Percentiles rank a stretch among this genome's conserved stretches.
Conservation (phyloP, 805 yeast species). For the Zygotorulaspora danielsina region DNA sequence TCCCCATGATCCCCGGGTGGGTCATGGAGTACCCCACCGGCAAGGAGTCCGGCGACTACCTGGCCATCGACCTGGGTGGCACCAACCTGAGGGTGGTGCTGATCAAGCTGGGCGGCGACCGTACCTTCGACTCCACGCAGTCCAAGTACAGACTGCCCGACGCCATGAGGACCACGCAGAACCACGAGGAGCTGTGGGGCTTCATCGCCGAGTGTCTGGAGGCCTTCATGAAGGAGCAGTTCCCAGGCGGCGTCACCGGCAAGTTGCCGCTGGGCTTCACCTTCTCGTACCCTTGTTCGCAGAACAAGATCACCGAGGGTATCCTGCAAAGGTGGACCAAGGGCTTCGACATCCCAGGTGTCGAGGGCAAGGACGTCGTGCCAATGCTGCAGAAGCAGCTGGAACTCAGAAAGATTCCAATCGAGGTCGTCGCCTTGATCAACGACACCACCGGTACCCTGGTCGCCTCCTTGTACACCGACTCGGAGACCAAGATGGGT, state of each 20-base stretch:
- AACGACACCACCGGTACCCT: slow-evolving; percentile 97
- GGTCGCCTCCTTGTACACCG: slow-evolving; percentile 91
- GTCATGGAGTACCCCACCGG: slow-evolving; percentile 93
- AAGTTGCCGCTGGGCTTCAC: slow-evolving; percentile 87
- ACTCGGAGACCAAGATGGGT: slow-evolving; percentile 87
- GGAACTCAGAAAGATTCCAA: slow-evolving; percentile 60
- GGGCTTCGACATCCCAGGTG: slow-evolving; percentile 90
- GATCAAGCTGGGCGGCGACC: slow-evolving; percentile 77
- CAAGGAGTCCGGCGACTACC: slow-evolving; percentile 77
- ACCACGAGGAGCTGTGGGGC: slow-evolving; percentile 68
- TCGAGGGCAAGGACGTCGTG: slow-evolving; percentile 92
- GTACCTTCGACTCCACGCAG: slow-evolving; percentile 81
- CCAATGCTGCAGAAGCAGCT: slow-evolving; percentile 83
- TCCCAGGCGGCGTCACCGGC: slow-evolving; percentile 61
- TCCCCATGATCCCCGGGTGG: slow-evolving; percentile 98
- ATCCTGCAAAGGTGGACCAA: slow-evolving; percentile 94
- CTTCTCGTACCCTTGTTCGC: slow-evolving; percentile 87
- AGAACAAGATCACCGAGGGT: slow-evolving; percentile 79
- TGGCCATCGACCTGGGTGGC: slow-evolving; percentile 96
- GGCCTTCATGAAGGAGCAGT: slow-evolving; percentile 59
- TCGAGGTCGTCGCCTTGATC: slow-evolving; percentile 84
- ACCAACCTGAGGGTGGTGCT: slow-evolving; percentile 91
- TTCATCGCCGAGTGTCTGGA: slow-evolving; percentile 82
- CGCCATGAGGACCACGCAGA: slow-evolving; percentile 68
- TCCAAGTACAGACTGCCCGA: slow-evolving; percentile 79